Conservation (phyloP, 2,329 filamentous ascomycete species). For the Teratosphaeria gauchensis region DNA sequence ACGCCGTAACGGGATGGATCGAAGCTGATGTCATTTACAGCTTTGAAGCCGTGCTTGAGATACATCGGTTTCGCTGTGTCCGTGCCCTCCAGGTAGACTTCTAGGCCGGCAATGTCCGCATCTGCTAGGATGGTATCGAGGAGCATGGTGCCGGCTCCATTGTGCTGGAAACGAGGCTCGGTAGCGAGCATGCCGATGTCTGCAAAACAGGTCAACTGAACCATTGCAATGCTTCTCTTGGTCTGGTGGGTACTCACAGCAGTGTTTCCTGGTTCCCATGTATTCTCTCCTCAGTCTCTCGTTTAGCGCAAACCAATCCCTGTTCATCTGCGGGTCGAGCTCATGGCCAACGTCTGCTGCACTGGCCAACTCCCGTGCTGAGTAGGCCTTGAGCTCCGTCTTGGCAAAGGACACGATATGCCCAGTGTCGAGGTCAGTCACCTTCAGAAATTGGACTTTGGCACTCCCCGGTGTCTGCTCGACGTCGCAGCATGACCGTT, state of each 20-base stretch:
- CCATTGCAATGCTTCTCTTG: neutral
- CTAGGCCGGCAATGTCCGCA: conserved; percentile 31
- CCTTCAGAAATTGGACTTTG: conserved; percentile 16
- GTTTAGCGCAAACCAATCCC: conserved; percentile 27
- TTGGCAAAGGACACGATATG: conserved; percentile 25
- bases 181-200: conserved; percentile 30
- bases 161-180: conserved; percentile 32
- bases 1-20: conserved; percentile 21
- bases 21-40: conserved; percentile 21
- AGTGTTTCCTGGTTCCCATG: conserved; percentile 18
- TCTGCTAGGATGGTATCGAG: conserved; percentile 31
- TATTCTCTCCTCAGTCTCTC: conserved; percentile 20
- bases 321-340: conserved; percentile 21
- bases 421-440: conserved; percentile 17
- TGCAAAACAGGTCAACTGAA: conserved; percentile 1
- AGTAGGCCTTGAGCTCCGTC: conserved; percentile 21
- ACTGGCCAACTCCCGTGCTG: conserved; percentile 15
- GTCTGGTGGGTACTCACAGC: conserved; percentile 16
- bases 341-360: conserved; percentile 23
- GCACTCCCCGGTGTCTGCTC: neutral
- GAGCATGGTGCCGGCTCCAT: conserved; percentile 33
- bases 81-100: conserved; percentile 34
- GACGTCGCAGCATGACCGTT: neutral
- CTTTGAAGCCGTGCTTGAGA: conserved; percentile 24
- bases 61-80: conserved; percentile 24